Evolutionary conservation across 1,284 basidiomycete genomes (phyloP).

Genomic region (Rhodotorula sp.): DNA sequence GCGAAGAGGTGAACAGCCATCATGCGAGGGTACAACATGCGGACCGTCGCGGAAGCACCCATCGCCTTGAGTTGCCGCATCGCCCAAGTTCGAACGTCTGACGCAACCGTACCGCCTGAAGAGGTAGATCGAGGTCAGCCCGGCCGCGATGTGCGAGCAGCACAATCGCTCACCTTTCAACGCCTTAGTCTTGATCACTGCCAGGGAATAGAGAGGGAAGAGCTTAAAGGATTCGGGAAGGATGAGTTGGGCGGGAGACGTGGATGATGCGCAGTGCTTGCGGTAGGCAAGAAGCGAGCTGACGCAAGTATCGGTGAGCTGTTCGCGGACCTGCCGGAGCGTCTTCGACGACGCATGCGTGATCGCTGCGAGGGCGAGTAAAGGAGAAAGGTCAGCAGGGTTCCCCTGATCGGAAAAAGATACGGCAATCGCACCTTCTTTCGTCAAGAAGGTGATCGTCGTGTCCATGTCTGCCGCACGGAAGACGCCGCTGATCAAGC

Average conservation of each 20-base stretch:
- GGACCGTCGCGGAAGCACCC: slow-evolving; percentile 68
- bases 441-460: slow-evolving; percentile 69
- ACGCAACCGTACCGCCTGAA: slow-evolving; percentile 61
- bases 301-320: slow-evolving; percentile 80
- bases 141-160: not conserved
- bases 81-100: slow-evolving; percentile 88
- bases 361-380: slow-evolving; percentile 58
- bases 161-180: slow-evolving; percentile 68
- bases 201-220: slow-evolving; percentile 79
- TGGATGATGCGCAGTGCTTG: slow-evolving; percentile 82
- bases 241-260: slow-evolving; percentile 81
- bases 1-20: slow-evolving; percentile 84
- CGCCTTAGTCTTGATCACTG: slow-evolving; percentile 85
- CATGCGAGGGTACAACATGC: slow-evolving; percentile 83
- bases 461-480: slow-evolving; percentile 89
- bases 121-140: slow-evolving; percentile 1
- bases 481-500: slow-evolving; percentile 87
- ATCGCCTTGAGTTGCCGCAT: slow-evolving; percentile 72
- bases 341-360: slow-evolving; percentile 63
- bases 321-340: slow-evolving; percentile 75
- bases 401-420: slow-evolving; percentile 8
- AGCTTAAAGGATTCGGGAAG: slow-evolving; percentile 91
- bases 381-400: not conserved
- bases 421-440: slow-evolving; percentile 73
- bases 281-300: slow-evolving; percentile 83